A percentile compares a stretch with the other conserved stretches of the same genome.
Conservation (phyloP, 306 rosid species). For the Sphenostylis stenocarpa region DNA sequence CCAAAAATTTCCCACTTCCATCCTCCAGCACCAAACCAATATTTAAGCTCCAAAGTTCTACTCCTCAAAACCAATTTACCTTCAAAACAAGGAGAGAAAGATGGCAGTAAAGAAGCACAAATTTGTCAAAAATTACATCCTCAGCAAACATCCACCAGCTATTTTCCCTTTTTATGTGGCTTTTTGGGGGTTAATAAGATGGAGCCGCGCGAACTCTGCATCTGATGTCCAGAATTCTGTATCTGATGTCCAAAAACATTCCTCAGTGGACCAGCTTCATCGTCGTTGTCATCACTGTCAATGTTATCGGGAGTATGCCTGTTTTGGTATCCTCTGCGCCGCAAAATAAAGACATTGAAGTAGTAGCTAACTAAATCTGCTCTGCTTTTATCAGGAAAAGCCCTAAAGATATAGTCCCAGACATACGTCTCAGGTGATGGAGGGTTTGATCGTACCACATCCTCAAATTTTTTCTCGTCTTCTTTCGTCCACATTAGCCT, state of each 20-base stretch:
- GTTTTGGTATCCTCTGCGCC: constrained; percentile 72
- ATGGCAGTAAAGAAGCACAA: constrained; percentile 1
- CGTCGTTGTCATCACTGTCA: constrained; percentile 76
- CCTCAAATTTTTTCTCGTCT: constrained; percentile 60
- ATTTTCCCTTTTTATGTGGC: constrained; percentile 31
- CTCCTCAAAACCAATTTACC: constrained; percentile 11
- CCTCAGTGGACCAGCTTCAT: constrained; percentile 35
- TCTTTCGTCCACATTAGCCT: constrained; percentile 51
- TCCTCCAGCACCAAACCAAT: background rate
- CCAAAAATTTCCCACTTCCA: constrained; percentile 15
- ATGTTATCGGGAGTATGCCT: constrained; percentile 60
- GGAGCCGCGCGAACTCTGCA: constrained; percentile 29
- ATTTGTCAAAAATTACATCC: constrained; percentile 25
- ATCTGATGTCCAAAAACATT: constrained; percentile 45
- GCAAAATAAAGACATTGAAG: constrained; percentile 77
- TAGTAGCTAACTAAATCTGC: constrained; percentile 79
- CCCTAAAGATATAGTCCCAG: constrained; percentile 51
- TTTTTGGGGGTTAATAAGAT: constrained; percentile 51
- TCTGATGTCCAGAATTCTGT: background rate
- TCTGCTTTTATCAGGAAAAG: constrained; percentile 65
- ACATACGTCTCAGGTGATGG: constrained; percentile 40
- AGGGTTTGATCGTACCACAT: constrained; percentile 48
- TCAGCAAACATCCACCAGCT: constrained; percentile 22
- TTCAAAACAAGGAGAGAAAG: constrained; percentile 13
- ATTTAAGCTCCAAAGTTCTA: background rate